Base-by-base conservation (phyloP, 2,329 filamentous ascomycete species). In the Cladorrhinum sp. region DNA sequence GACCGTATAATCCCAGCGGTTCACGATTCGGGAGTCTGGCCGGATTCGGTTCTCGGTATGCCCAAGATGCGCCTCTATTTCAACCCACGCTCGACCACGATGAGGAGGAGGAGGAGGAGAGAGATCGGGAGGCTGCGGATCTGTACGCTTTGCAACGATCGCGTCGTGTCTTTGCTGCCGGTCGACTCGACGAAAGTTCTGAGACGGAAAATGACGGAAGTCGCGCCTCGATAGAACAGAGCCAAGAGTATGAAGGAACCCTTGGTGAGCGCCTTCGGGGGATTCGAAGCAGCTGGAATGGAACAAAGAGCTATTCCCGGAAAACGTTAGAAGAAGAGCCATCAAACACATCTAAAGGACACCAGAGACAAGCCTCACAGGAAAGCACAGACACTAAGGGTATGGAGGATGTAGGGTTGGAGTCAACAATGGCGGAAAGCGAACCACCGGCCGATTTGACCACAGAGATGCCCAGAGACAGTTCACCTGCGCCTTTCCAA, bases 61-160 rank as follows among this genome's bases (percentile, higher is more conserved):
- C 81, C 20, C 88, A 91, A 61, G 90, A 92, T 67, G 93, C 94
- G 9, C 95, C 95, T 59, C 81, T 99, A n/a, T 98, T 99, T 74
- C 92, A 95, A 75, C 96, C 92, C 71, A 88, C 91, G 3, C 85
- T 92, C 16, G 92, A 96, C 66, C 87, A 90, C 64, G 93, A 97
- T 75, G 91, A 96, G 71, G 93, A 97, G 65, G 94, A 98, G 64
- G 93, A 95, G 73, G 89, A 91, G 69, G 92, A 96, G 75, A 88
- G 91, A 69, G 91, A 96, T 69, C 82, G 92, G 58, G 94, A 98
- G 72, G 91, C 94, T 33, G 92, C 92, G n/a, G 95, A 98, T 75
- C 87, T 95, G 67, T 96, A 93, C 75, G 94, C 94, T 5, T 79
- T 99, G 60, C 93, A 98, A 74, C 85, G 89, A 68, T 98, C 94